phyloP scores from a whole-genome alignment of 108 stramenopile genomes.

The Parietichytrium sp. region DNA sequence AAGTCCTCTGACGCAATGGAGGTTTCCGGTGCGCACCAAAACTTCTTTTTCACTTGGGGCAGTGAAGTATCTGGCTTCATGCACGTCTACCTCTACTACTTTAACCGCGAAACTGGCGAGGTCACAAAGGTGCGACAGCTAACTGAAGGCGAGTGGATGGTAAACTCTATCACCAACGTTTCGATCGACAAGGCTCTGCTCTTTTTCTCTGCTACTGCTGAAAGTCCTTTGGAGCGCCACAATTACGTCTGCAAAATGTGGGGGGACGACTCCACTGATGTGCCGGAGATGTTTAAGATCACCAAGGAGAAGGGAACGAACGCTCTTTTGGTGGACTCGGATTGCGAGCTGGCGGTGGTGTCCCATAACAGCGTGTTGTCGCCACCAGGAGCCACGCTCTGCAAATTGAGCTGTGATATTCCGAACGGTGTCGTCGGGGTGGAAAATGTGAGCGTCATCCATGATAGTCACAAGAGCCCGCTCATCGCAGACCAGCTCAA shows the following conservation, averaged over 20 bases:
- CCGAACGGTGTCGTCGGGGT: background rate
- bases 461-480: background rate
- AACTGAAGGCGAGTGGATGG: background rate
- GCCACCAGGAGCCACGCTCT: background rate
- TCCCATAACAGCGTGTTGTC: background rate
- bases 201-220: background rate
- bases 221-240: slow-evolving; percentile 8
- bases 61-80: slow-evolving; percentile 40
- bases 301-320: background rate
- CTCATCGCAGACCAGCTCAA: background rate
- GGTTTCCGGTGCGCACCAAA: background rate
- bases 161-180: background rate
- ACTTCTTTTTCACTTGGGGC: slow-evolving; percentile 46
- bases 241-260: background rate
- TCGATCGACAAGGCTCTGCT: background rate
- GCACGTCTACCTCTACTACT: slow-evolving; percentile 43
- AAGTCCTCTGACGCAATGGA: no score
- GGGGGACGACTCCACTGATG: no score
- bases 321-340: background rate
- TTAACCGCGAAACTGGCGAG: background rate
- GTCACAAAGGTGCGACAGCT: background rate
- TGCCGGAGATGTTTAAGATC: no score
- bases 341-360: slow-evolving; percentile 2
- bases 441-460: background rate
- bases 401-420: no score